Conservation (phyloP, 257 asterid species). For the Anisodus tanguticus region DNA sequence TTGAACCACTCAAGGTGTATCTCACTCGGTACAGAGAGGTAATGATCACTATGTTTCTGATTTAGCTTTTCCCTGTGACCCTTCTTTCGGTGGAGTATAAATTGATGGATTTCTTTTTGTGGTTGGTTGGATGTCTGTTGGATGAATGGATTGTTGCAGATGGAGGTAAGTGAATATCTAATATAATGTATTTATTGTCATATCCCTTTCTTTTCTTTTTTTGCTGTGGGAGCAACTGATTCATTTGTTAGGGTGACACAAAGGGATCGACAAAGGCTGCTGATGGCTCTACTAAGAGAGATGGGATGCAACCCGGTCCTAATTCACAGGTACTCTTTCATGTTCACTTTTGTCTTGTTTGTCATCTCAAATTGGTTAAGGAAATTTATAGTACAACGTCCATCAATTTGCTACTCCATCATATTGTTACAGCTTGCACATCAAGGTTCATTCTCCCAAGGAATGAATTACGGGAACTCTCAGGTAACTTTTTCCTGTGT, state of each 20-base stretch:
- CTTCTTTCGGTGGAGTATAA: conserved; percentile 1
- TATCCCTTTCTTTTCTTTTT: conserved; percentile 1
- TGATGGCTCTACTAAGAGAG: conserved; percentile 80
- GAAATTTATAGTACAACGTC: not conserved
- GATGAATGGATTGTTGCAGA: conserved; percentile 57
- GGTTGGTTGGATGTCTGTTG: conserved; percentile 31
- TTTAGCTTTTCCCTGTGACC: conserved; percentile 6
- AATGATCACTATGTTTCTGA: conserved; percentile 25
- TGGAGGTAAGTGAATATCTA: conserved; percentile 65
- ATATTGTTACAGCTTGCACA: conserved; percentile 58
- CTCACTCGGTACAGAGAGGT: conserved; percentile 86
- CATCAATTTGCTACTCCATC: conserved; percentile 8
- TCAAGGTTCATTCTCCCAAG: conserved; percentile 78
- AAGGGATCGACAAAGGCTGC: conserved; percentile 74
- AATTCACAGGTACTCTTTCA: conserved; percentile 52
- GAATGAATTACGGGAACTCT: conserved; percentile 67
- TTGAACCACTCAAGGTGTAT: conserved; percentile 86
- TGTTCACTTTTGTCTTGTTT: conserved; percentile 12
- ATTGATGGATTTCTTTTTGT: conserved; percentile 39
- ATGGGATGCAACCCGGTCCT: conserved; percentile 56
- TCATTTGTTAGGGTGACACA: conserved; percentile 69
- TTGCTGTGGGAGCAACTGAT: conserved; percentile 22
- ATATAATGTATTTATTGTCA: not conserved
- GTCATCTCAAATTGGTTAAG: conserved; percentile 15
- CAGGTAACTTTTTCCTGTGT: conserved; percentile 54